phyloP scores from a whole-genome alignment of 2,329 filamentous ascomycete genomes.

The Chrysoporthe cubensis region DNA sequence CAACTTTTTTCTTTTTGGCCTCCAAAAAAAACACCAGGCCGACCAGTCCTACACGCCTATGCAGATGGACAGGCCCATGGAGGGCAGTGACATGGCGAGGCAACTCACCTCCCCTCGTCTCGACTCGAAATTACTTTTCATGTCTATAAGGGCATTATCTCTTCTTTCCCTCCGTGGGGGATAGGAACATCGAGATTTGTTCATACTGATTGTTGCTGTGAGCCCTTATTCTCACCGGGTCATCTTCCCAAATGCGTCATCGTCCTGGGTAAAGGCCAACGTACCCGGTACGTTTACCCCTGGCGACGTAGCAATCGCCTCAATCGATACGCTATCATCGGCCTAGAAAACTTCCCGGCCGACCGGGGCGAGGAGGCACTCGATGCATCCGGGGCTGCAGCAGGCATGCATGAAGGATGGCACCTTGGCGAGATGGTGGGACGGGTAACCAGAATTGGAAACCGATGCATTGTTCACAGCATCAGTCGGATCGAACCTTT shows the following conservation, averaged over 20 bases:
- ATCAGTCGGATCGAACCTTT: background rate
- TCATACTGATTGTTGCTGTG: background rate
- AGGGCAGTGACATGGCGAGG: too few species aligned
- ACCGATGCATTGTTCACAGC: constrained; percentile 18
- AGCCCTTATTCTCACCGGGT: constrained; percentile 19
- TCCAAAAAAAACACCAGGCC: too few species aligned
- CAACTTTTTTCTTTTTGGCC: background rate
- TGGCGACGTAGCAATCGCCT: constrained; percentile 16
- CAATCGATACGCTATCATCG: constrained; percentile 15
- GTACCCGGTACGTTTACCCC: constrained; percentile 7
- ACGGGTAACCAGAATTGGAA: constrained; percentile 16
- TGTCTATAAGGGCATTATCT: background rate
- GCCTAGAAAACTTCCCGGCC: constrained; percentile 21
- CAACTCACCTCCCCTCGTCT: too few species aligned
- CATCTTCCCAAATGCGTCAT: constrained; percentile 22
- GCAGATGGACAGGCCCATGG: background rate
- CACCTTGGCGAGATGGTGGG: constrained; percentile 1
- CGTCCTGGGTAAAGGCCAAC: constrained; percentile 6
- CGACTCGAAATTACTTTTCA: background rate
- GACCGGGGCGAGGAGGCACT: constrained; percentile 6
- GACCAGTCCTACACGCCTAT: background rate
- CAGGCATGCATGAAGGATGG: constrained; percentile 5
- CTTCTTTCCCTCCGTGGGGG: background rate
- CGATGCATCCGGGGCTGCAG: constrained; percentile 12
- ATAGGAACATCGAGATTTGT: background rate